phyloP scores from a whole-genome alignment of 495 filamentous ascomycete genomes.

The Astrocystis sublimbata region DNA sequence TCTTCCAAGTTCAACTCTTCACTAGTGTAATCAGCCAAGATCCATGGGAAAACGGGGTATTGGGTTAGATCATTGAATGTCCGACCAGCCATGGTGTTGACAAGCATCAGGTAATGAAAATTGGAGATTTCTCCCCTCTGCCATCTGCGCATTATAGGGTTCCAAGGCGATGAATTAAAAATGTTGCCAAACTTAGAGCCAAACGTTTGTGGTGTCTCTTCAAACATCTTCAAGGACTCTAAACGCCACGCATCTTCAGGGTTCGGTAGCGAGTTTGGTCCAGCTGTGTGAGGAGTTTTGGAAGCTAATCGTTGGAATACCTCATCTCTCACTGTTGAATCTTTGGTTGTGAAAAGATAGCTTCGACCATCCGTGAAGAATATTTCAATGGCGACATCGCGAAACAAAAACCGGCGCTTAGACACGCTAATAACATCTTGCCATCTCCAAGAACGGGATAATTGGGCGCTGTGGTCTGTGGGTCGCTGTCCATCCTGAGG shows the following conservation, averaged over 20 bases:
- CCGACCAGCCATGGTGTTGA: constrained; percentile 94
- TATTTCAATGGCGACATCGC: constrained; percentile 90
- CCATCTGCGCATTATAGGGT: constrained; percentile 89
- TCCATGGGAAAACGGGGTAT: constrained; percentile 98
- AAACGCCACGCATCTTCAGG: constrained; percentile 80
- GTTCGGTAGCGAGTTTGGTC: constrained; percentile 49
- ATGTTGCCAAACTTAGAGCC: constrained; percentile 94
- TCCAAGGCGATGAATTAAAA: constrained; percentile 73
- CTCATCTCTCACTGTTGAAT: constrained; percentile 70
- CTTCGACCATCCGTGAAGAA: constrained; percentile 97
- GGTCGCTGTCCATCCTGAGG: constrained; percentile 57
- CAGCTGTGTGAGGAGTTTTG: constrained; percentile 76
- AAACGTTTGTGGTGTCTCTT: constrained; percentile 79
- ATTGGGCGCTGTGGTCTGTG: constrained; percentile 62
- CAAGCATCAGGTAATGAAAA: constrained; percentile 96
- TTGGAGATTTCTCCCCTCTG: constrained; percentile 93
- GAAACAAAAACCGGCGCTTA: constrained; percentile 91
- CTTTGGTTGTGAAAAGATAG: constrained; percentile 84
- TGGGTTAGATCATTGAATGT: constrained; percentile 99
- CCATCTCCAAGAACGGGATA: constrained; percentile 90
- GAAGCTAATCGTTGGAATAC: constrained; percentile 69
- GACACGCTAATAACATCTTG: constrained; percentile 94
- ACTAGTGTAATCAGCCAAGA: constrained; percentile 92
- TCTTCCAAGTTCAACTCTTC: constrained; percentile 88
- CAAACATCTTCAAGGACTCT: constrained; percentile 77